Conservation (phyloP, 805 yeast genomes). For the Candida coquimbonensis region DNA sequence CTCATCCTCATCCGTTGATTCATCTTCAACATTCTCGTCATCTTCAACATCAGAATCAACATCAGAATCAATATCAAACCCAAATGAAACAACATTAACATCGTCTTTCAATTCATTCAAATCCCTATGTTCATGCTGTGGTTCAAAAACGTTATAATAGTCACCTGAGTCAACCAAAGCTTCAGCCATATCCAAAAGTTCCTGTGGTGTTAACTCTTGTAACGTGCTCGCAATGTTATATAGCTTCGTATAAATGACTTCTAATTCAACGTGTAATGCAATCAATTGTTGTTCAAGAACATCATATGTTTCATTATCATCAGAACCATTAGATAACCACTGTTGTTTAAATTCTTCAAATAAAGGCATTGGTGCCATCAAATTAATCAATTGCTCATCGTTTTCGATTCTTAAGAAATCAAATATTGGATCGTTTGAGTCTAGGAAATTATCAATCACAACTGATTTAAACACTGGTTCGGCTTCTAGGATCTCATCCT, state of each 20-base stretch:
- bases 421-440: conserved; percentile 3
- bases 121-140: conserved; percentile 2
- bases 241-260: conserved; percentile 10
- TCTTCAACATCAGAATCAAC: conserved; percentile 5
- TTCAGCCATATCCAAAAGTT: conserved; percentile 12
- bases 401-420: conserved; percentile 1
- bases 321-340: neutral
- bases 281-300: neutral
- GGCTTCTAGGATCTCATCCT: no score
- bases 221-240: conserved; percentile 11
- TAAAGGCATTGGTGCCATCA: conserved; percentile 2
- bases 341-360: conserved; percentile 8
- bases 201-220: conserved; percentile 10
- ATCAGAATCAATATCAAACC: conserved; percentile 1
- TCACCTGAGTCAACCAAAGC: neutral
- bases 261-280: conserved; percentile 9
- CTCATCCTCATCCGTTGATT: no score
- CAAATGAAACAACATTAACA: neutral
- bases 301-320: neutral
- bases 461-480: no score
- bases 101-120: neutral
- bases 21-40: conserved; percentile 2
- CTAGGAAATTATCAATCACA: neutral
- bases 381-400: neutral
- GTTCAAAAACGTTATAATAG: neutral